Conservation (phyloP, 2,329 filamentous ascomycete species). For the Aspergillus clavatus region DNA sequence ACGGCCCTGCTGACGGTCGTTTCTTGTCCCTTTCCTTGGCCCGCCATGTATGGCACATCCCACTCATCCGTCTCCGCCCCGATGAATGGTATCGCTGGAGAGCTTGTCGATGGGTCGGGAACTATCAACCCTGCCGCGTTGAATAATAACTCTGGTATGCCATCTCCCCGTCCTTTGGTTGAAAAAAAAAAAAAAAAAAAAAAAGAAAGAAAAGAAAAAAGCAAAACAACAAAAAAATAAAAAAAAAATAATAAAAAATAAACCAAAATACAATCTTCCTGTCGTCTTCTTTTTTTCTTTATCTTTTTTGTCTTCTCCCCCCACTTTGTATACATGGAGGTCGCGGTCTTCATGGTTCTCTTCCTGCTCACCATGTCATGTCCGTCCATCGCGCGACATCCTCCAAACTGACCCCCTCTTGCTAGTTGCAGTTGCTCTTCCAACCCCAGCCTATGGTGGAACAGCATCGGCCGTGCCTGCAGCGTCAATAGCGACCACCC, state of each 20-base stretch:
- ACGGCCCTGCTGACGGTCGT: constrained; percentile 29
- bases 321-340: constrained; percentile 10
- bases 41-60: constrained; percentile 45
- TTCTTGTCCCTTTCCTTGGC: constrained; percentile 26
- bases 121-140: constrained; percentile 88
- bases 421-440: constrained; percentile 32
- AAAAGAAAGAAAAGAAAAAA: no score
- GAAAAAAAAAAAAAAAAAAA: no score
- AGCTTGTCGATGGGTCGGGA: constrained; percentile 66
- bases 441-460: constrained; percentile 36
- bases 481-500: constrained; percentile 25
- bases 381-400: constrained; percentile 18
- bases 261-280: no score
- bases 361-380: no score
- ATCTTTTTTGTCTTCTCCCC: neutral
- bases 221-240: no score
- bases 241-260: no score
- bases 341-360: constrained; percentile 2
- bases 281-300: constrained; percentile 1
- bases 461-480: constrained; percentile 35
- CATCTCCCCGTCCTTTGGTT: constrained; percentile 7
- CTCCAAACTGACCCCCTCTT: constrained; percentile 31
- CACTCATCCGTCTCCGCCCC: constrained; percentile 54
- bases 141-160: constrained; percentile 71
- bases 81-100: constrained; percentile 58